phyloP scores from a whole-genome alignment of 257 asterid species.

The Agastache rugosa region DNA sequence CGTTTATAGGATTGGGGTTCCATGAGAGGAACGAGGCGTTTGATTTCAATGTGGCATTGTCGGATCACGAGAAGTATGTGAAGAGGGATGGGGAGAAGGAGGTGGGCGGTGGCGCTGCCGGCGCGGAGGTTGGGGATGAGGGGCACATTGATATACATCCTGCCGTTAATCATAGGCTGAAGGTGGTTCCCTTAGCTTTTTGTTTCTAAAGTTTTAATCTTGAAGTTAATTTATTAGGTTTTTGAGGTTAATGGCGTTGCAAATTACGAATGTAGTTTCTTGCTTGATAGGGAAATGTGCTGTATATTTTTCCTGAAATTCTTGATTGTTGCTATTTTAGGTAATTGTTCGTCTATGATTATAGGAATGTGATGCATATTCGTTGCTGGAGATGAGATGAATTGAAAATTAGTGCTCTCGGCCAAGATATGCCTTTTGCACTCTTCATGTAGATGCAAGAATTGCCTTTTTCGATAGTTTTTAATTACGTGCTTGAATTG shows the following conservation, averaged over 20 bases:
- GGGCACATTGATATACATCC: conserved; percentile 81
- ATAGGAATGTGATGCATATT: conserved; percentile 3
- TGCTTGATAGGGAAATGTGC: conserved; percentile 7
- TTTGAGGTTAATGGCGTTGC: not conserved
- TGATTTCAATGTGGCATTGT: conserved; percentile 89
- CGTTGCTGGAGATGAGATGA: conserved; percentile 11
- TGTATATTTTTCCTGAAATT: not conserved
- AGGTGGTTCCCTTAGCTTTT: conserved; percentile 46
- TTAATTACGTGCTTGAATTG: conserved; percentile 9
- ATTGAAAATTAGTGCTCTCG: not conserved
- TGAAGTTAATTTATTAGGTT: not conserved
- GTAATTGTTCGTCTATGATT: not conserved
- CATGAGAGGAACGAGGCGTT: conserved; percentile 95
- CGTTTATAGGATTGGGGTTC: conserved; percentile 89
- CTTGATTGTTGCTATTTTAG: not conserved
- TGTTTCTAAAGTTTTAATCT: not conserved
- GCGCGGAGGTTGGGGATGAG: conserved; percentile 56
- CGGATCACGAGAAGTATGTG: conserved; percentile 92
- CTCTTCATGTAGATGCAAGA: not conserved
- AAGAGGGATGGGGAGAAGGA: conserved; percentile 80
- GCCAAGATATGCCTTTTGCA: not conserved
- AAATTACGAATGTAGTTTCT: conserved; percentile 10
- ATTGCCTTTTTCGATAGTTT: not conserved
- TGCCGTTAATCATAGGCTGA: conserved; percentile 85
- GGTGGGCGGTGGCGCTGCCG: conserved; percentile 40